phyloP scores from a whole-genome alignment of 2,329 filamentous ascomycete genomes.

The Sporothrix brasiliensis region DNA sequence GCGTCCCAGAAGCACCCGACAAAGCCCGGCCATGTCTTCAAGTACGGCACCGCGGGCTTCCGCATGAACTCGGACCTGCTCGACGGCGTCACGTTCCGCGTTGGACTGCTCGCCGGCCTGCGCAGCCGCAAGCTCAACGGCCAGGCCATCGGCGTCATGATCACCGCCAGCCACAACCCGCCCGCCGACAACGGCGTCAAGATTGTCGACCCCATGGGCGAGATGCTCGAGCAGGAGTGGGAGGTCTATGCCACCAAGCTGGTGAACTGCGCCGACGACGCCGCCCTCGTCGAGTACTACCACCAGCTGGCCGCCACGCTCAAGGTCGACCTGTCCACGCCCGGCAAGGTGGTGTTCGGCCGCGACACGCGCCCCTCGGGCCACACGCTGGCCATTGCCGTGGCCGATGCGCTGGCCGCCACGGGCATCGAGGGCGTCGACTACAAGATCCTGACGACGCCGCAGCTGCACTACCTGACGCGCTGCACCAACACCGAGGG shows the following conservation, averaged over 20 bases:
- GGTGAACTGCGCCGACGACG: constrained; percentile 78
- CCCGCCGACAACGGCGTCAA: constrained; percentile 90
- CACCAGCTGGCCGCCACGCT: constrained; percentile 72
- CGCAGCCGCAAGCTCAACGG: constrained; percentile 87
- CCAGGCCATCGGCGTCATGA: constrained; percentile 94
- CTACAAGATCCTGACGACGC: constrained; percentile 90
- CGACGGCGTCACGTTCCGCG: constrained; percentile 88
- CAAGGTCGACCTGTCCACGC: constrained; percentile 70
- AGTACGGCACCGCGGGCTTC: constrained; percentile 69
- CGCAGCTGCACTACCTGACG: constrained; percentile 96
- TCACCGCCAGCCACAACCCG: constrained; percentile 91
- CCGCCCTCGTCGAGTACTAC: constrained; percentile 76
- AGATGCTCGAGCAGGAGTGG: constrained; percentile 97
- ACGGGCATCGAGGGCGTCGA: constrained; percentile 75
- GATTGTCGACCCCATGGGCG: constrained; percentile 94
- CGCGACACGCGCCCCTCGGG: constrained; percentile 93
- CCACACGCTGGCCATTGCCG: constrained; percentile 75
- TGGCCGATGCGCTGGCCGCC: constrained; percentile 77
- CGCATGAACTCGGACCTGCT: constrained; percentile 76
- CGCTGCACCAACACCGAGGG: constrained; percentile 92
- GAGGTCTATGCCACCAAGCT: constrained; percentile 85
- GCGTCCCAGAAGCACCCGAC: constrained; percentile 66
- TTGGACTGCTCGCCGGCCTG: constrained; percentile 84
- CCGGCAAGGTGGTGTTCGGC: constrained; percentile 83
- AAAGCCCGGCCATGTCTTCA: constrained; percentile 56